phyloP scores from a whole-genome alignment of 208 protist genomes.

The Perkinsela sp. region DNA sequence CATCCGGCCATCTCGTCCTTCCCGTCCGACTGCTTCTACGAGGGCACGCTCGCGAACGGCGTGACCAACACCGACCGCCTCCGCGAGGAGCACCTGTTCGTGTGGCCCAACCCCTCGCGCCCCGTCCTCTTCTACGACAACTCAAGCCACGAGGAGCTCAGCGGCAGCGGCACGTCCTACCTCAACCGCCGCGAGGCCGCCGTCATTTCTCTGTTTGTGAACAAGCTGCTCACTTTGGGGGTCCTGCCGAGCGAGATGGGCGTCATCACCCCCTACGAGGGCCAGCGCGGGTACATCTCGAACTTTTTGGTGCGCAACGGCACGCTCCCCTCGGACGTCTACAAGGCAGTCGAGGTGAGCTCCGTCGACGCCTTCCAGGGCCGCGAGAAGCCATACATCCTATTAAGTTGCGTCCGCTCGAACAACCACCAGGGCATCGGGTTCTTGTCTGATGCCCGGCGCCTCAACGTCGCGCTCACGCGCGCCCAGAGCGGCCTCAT shows the following conservation, averaged over 20 bases:
- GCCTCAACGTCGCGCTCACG: constrained; percentile 90
- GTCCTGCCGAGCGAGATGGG: constrained; percentile 59
- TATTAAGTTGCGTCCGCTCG: constrained; percentile 81
- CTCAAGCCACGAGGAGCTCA: constrained; percentile 65
- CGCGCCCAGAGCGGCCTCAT: constrained; percentile 77
- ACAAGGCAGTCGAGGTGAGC: constrained; percentile 65
- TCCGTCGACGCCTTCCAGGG: constrained; percentile 83
- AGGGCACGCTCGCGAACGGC: constrained; percentile 83
- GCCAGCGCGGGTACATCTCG: constrained; percentile 70
- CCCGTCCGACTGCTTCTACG: constrained; percentile 84
- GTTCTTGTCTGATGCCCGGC: constrained; percentile 75
- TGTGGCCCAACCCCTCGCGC: constrained; percentile 45
- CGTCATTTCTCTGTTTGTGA: constrained; percentile 67
- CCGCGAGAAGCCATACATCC: constrained; percentile 90
- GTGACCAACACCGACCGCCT: constrained; percentile 35
- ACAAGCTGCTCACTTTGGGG: constrained; percentile 26
- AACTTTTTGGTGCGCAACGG: constrained; percentile 49
- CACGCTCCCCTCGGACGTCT: constrained; percentile 18
- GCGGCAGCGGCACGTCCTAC: constrained; percentile 71
- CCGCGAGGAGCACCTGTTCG: constrained; percentile 24
- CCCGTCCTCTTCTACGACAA: constrained; percentile 82
- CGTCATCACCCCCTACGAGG: constrained; percentile 90
- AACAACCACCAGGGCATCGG: constrained; percentile 81
- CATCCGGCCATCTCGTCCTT: constrained; percentile 82
- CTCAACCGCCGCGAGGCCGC: constrained; percentile 74